Base-by-base conservation (phyloP, 2,329 filamentous ascomycete genomes). In the Davidsoniella virescens region DNA sequence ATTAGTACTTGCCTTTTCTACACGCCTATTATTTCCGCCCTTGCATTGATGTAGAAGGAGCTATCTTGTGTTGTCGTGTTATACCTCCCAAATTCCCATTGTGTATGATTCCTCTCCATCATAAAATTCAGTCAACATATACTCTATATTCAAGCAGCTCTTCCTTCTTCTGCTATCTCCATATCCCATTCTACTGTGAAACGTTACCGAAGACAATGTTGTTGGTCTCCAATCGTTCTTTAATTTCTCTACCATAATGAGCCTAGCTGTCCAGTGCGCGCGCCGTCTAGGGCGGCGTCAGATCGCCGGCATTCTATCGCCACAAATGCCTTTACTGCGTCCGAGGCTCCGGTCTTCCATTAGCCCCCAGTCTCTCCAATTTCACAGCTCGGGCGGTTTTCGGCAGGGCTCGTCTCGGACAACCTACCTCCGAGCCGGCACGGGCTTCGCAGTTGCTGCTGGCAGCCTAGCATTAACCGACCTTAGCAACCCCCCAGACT, bases 181-280 rank as follows among this genome's bases (percentile, higher is more conserved):
- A 17, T n/a, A 33, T 8, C 33, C 36, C 18, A 42, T 4, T 3
- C 20, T 41, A 40, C 29, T 39, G 47, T 47, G 41, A 49, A 43
- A 26, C 18, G 25, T 43, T 39, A 36, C 26, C 12, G 6, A 33
- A 33, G 29, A 33, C 29, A 33, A 33, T 33, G 29, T 49, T 49
- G 14, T 25, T 39, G 17, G 16, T 23, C n/a, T 16, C 38, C 36
- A 37, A 18, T 39, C n/a, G 14, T 18, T n/a, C 38, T 33, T 33
- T 33, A 8, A 33, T 8, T 33, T 33, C 18, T 37, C 39, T 42
- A 17, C 41, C 33, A 49, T 41, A 37, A 52, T 52, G 51, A 52
- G 51, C 51, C 23, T 52, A 37, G 37, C 42, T 52, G 40, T 52
- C 26, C 46, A 44, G 20, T 49, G 45, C 38, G 46, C 46, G 25